phyloP scores from a whole-genome alignment of 805 yeast genomes.

The Wickerhamiella dianesei region DNA sequence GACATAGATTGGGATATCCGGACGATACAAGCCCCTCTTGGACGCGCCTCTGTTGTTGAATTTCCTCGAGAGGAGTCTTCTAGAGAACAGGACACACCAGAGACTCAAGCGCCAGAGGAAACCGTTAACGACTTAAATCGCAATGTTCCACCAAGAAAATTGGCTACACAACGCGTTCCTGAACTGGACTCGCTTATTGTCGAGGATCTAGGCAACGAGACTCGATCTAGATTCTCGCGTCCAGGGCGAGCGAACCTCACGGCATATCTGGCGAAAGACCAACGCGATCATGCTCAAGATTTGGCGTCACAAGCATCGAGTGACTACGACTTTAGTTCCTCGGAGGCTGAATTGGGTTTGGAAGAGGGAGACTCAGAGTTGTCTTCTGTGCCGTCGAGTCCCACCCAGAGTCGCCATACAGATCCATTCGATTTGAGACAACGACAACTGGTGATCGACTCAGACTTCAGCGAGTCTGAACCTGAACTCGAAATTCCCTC shows the following conservation, averaged over 20 bases:
- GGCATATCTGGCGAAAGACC: background rate
- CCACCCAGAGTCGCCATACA: background rate
- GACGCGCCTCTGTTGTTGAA: too few relatives aligned
- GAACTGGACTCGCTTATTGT: background rate
- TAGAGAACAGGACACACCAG: too few relatives aligned
- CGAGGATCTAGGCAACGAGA: too few relatives aligned
- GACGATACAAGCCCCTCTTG: background rate
- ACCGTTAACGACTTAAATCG: too few relatives aligned
- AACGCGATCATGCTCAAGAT: background rate
- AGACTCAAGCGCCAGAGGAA: too few relatives aligned
- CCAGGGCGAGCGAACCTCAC: background rate
- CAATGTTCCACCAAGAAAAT: too few relatives aligned
- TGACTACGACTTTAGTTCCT: background rate
- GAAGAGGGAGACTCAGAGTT: background rate
- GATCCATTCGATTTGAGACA: background rate
- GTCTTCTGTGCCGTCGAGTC: background rate
- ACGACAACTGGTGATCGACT: conserved; percentile 2
- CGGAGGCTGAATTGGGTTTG: background rate
- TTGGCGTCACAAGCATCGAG: background rate
- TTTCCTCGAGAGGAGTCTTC: too few relatives aligned
- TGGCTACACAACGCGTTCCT: too few relatives aligned
- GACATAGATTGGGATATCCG: background rate
- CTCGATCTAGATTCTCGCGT: background rate
- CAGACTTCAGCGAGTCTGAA: conserved; percentile 4
- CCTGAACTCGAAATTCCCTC: conserved; percentile 1